A percentile compares a stretch with the other conserved stretches of the same genome.
These are phyloP conservation scores for Phytophthora pisi DNA, from an alignment of 352 stramenopile species.

Conservation along the genomic window DNA sequence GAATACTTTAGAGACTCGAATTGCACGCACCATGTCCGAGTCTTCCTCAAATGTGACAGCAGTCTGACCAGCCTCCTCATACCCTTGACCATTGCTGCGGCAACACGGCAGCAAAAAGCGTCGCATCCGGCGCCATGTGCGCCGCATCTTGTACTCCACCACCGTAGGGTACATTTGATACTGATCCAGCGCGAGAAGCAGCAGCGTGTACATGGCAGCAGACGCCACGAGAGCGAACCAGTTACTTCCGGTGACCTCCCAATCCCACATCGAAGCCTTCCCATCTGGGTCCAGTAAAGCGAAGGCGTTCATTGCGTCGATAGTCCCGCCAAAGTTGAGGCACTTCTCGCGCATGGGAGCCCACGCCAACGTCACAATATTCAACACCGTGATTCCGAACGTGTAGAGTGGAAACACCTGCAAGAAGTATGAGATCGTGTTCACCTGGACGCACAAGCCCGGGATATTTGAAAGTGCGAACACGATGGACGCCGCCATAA, in stretches of 20 bases:
- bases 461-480: conserved; percentile 59
- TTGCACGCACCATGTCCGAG: conserved; percentile 52
- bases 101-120: conserved; percentile 20
- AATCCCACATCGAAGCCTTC: conserved; percentile 51
- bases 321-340: conserved; percentile 17
- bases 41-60: conserved; percentile 33
- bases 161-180: conserved; percentile 78
- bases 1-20: conserved; percentile 67
- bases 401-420: conserved; percentile 68
- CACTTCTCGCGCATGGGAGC: conserved; percentile 52
- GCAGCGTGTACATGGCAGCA: conserved; percentile 50
- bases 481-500: conserved; percentile 54
- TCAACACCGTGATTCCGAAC: conserved; percentile 51
- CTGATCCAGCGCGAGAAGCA: conserved; percentile 66
- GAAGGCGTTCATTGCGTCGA: conserved; percentile 7
- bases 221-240: conserved; percentile 49
- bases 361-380: conserved; percentile 61
- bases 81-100: conserved; percentile 23
- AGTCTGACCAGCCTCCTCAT: conserved; percentile 36
- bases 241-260: conserved; percentile 50
- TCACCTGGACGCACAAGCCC: conserved; percentile 51
- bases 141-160: conserved; percentile 39
- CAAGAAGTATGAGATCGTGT: conserved; percentile 50
- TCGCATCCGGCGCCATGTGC: conserved; percentile 27
- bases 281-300: background rate